These are phyloP conservation scores for Prototheca cutis DNA, from an alignment of 163 green algal species.

Conservation along the genomic window DNA sequence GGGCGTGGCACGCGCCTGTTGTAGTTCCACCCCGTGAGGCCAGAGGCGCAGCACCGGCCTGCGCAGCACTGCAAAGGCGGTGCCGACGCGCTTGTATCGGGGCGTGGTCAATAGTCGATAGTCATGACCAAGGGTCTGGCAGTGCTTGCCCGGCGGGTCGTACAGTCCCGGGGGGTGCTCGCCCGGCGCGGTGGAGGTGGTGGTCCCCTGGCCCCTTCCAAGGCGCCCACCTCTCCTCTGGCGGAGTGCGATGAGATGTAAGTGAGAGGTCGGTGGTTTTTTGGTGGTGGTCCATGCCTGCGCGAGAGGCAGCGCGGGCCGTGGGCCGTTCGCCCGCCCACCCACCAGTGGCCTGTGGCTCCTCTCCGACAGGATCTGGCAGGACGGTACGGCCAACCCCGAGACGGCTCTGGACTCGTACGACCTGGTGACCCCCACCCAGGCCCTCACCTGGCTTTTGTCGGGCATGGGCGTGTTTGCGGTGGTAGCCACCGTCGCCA, in stretches of 20 bases:
- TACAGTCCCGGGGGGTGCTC: slow-evolving; percentile 14
- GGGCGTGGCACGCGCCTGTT: too few species aligned
- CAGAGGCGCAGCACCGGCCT: neutral
- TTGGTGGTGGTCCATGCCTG: too few species aligned
- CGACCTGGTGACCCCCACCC: slow-evolving; percentile 12
- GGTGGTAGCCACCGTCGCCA: slow-evolving; percentile 1
- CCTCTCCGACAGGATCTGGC: slow-evolving; percentile 25
- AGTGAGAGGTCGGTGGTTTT: too few species aligned
- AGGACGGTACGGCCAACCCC: slow-evolving; percentile 27
- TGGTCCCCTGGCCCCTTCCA: slow-evolving; percentile 15
- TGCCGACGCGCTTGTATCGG: neutral
- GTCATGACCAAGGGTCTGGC: slow-evolving; percentile 12
- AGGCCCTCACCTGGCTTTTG: slow-evolving; percentile 23
- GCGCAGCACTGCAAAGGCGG: neutral
- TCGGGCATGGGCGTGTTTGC: slow-evolving; percentile 22
- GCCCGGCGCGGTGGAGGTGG: slow-evolving; percentile 22
- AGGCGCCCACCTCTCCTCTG: slow-evolving; percentile 16
- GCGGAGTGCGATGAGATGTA: slow-evolving; percentile 34
- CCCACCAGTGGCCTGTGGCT: too few species aligned
- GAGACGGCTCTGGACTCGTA: slow-evolving; percentile 27
- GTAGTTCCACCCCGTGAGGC: too few species aligned
- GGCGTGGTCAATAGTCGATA: neutral
- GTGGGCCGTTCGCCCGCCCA: too few species aligned
- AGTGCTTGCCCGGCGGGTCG: slow-evolving; percentile 17
- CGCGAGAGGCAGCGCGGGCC: too few species aligned